Base-by-base conservation (phyloP, 1,139 yeast species). In the Geotrichum restrictum region DNA sequence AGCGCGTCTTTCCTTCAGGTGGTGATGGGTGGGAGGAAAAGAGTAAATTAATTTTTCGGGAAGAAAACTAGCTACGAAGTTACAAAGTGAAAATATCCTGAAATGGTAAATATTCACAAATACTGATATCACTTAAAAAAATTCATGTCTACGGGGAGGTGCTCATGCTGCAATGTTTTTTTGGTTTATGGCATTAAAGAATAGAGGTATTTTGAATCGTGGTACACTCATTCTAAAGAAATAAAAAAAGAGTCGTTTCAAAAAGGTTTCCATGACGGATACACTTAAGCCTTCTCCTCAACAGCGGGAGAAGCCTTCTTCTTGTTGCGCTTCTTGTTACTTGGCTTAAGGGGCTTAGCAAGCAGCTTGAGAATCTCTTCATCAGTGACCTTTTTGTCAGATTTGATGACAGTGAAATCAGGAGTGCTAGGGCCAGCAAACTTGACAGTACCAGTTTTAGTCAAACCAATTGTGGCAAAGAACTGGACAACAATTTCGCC, bases 381-480 rank as follows among this genome's bases (percentile, higher is more conserved):
- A 63, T 81, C 82, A 52, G 74, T 69, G 54, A 84, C 71, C 64
- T 70, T 72, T 73, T 83, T 81, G 42, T 82, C 86, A 52, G 85
- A 72, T 64, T 77, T 74, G 71, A 83, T 75, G 57, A 73, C 69
- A 59, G 80, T 74, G 59, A 83, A 80, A 60, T 74, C 72, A 32
- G 79, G 67, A 37, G 62, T 57, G 31, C 63, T 60, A 8, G 88
- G 85, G 27, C 79, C 74, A 48, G 91, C 80, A 64, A 82, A 77
- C 73, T 79, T 81, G 62, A 83, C 80, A 61, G 83, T 75, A 53
- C 93, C 93, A 64, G 80, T 81, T 71, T 81, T 81, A 67, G 91
- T 85, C 62, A 86, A 70, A 49, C 87, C 91, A 64, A 85, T 79
- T 47, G 94, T 86, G 60, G 89, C 81, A 73, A 82, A 85, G 69